Percentiles rank a stretch among this genome's conserved stretches.
These are phyloP conservation scores for Oryza meyeriana DNA, from an alignment of 176 grass and related monocot genomes.

Conservation along the genomic window DNA sequence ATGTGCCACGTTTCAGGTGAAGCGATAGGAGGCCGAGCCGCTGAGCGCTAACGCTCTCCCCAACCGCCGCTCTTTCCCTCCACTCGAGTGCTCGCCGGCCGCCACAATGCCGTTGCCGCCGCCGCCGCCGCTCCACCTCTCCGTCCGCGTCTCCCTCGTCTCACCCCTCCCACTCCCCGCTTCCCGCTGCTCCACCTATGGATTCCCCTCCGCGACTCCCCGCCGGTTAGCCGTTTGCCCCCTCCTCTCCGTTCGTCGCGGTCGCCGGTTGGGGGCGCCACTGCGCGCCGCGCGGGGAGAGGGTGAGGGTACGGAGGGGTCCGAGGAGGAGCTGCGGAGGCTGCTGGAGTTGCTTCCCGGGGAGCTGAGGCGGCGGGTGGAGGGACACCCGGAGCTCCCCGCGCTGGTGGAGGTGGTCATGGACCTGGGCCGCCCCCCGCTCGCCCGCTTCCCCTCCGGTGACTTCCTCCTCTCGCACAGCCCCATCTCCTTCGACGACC, in stretches of 20 bases:
- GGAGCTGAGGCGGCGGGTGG: constrained; percentile 57
- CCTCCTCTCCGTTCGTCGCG: neutral
- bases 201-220: neutral
- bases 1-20: neutral
- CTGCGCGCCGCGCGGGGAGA: neutral
- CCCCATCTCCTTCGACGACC: constrained; percentile 57
- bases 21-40: neutral
- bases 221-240: neutral
- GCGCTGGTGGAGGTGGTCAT: constrained; percentile 86
- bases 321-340: constrained; percentile 54
- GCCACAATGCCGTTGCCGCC: neutral
- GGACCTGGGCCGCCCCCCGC: constrained; percentile 70
- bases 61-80: constrained; percentile 10
- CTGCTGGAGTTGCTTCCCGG: constrained; percentile 58
- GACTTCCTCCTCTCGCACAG: constrained; percentile 68
- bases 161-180: neutral
- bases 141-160: constrained; percentile 18
- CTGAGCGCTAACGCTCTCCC: neutral
- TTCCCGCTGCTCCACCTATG: neutral
- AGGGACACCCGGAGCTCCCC: constrained; percentile 57
- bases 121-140: constrained; percentile 31
- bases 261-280: neutral
- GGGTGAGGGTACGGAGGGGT: constrained; percentile 7
- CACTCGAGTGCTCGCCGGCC: constrained; percentile 3
- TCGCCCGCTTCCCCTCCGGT: constrained; percentile 76